Base-by-base conservation (phyloP, 2,329 filamentous ascomycete species). In the Fusarium sp. region DNA sequence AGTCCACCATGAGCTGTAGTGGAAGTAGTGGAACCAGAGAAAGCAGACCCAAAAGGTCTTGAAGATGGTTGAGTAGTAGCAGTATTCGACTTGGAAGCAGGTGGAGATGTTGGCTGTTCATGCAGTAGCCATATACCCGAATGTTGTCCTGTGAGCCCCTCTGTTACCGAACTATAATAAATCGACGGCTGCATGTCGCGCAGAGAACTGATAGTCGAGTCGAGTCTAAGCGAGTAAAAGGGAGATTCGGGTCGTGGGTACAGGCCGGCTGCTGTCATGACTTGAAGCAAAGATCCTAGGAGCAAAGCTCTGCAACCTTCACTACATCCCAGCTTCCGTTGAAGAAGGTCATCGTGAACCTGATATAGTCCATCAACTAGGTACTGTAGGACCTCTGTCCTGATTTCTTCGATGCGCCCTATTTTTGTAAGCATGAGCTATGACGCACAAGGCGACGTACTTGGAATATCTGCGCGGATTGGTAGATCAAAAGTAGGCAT, bases 341-440 rank as follows among this genome's bases (percentile, higher is more conserved):
- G 10, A 11, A 31, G 26, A 12, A 18, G 33, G 13, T 6, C 35
- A 5, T 39, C n/a, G 8, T 54, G 38, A 7, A 63, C 8, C 6
- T 35, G 28, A 1, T 33, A 17, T 4, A 66, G 0, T 13, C 26
- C 17, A 22, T 26, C 14, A 5, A 18, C 8, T 1, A 66, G 35
- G 12, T 31, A 6, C 11, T 52, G 31, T 0, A 48, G 15, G 2
- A 12, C 15, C 2, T 20, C 28, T 20, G 10, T n/a, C 15, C 63
- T 55, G 7, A 4, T 3, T 3, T 28, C 7, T 28, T 35, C 28
- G 5, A 65, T 63, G 1, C n/a, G 33, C 1, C 13, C 63, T 65
- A 38, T 13, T 3, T 7, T 24, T 17, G 8, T 63, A 7, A 65
- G 57, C 8, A 5, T 8, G 7, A 33, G 9, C 20, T 18, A 22